phyloP scores from a whole-genome alignment of 345 rosid species.

The Rhodamnia argentea region DNA sequence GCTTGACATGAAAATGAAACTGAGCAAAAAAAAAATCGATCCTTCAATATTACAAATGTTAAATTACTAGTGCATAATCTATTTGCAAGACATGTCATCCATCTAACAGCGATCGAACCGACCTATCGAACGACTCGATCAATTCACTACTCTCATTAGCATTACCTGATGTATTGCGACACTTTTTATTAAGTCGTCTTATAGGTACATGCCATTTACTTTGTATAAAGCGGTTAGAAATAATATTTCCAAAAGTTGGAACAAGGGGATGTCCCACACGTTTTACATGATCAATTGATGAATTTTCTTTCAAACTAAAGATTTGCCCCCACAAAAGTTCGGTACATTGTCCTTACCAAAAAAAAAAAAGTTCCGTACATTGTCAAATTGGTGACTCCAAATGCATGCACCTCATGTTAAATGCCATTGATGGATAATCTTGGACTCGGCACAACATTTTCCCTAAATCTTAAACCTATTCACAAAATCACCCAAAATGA shows the following conservation, averaged over 20 bases:
- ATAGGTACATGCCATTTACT: not conserved
- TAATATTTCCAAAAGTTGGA: not conserved
- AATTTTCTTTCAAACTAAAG: too few species aligned
- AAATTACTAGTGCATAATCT: not conserved
- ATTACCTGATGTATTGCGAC: not conserved
- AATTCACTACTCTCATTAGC: not conserved
- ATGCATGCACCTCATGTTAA: not conserved
- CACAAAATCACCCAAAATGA: not conserved
- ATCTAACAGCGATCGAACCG: not conserved
- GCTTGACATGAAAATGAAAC: not conserved
- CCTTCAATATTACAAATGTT: not conserved
- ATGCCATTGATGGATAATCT: not conserved
- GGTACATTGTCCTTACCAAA: too few species aligned
- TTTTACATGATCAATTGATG: too few species aligned
- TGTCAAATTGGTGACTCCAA: not conserved
- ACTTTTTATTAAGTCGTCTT: not conserved
- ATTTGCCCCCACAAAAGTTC: too few species aligned
- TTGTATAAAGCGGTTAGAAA: not conserved
- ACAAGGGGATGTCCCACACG: too few species aligned
- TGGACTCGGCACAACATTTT: not conserved
- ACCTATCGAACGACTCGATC: not conserved
- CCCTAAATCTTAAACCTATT: not conserved
- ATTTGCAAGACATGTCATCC: not conserved
- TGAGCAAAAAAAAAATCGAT: not conserved
- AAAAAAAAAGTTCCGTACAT: too few species aligned